These are phyloP conservation scores for Bacterosira constricta DNA, from an alignment of 108 stramenopile genomes.

Conservation along the genomic window DNA sequence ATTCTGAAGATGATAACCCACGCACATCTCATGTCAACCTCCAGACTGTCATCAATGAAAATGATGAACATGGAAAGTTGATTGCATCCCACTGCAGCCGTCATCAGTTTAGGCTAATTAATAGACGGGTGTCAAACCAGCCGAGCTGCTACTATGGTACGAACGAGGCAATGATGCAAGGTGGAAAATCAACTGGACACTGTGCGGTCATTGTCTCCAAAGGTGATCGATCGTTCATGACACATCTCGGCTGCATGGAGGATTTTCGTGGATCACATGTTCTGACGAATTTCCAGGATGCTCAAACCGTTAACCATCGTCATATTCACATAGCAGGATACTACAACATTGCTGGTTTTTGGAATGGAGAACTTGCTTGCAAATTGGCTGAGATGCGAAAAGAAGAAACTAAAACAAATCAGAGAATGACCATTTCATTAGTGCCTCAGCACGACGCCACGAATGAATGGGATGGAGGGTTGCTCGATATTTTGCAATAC, in stretches of 20 bases:
- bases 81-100: constrained; percentile 53
- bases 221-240: constrained; percentile 77
- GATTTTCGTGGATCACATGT: constrained; percentile 61
- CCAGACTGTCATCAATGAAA: constrained; percentile 71
- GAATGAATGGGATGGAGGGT: constrained; percentile 71
- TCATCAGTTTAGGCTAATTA: constrained; percentile 62
- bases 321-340: constrained; percentile 79
- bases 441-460: constrained; percentile 83
- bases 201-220: constrained; percentile 72
- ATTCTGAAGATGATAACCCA: constrained; percentile 6
- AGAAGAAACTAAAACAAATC: constrained; percentile 1
- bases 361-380: constrained; percentile 53
- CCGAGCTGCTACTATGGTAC: constrained; percentile 26
- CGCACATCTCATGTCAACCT: constrained; percentile 30
- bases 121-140: constrained; percentile 48
- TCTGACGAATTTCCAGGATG: constrained; percentile 26
- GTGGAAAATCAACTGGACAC: constrained; percentile 65
- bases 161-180: background rate
- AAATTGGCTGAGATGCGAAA: constrained; percentile 43
- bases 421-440: constrained; percentile 51
- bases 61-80: constrained; percentile 72
- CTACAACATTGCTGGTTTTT: constrained; percentile 72
- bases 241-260: constrained; percentile 72
- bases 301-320: constrained; percentile 8
- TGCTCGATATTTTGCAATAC: constrained; percentile 53